A percentile compares a stretch with the other conserved stretches of the same genome.
Evolutionary conservation across 2,329 filamentous ascomycete genomes (phyloP).

Genomic region (Rachicladosporium sp.): DNA sequence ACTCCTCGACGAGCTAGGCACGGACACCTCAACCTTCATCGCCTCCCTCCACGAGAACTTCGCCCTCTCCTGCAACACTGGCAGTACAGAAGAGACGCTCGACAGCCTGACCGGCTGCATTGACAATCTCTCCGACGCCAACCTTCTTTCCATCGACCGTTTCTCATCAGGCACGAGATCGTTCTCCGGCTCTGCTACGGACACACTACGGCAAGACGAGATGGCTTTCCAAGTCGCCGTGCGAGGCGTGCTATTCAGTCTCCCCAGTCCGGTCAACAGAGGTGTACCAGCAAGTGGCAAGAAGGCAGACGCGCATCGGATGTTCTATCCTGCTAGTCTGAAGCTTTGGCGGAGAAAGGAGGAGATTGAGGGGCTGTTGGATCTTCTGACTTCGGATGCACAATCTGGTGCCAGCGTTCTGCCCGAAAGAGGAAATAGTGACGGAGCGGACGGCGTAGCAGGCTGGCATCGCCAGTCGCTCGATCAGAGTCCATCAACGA

Average conservation of each 20-base stretch:
- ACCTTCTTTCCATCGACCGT: conserved; percentile 66
- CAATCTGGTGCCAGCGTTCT: conserved; percentile 9
- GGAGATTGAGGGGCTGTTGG: conserved; percentile 63
- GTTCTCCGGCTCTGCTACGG: conserved; percentile 43
- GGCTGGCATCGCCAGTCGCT: conserved; percentile 3
- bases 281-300: conserved; percentile 24
- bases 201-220: conserved; percentile 79
- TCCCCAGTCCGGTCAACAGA: conserved; percentile 74
- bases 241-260: conserved; percentile 68
- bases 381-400: conserved; percentile 52
- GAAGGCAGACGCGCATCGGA: conserved; percentile 56
- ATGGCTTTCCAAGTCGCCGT: conserved; percentile 88
- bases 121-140: conserved; percentile 74
- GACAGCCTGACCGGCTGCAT: conserved; percentile 78
- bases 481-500: too few species aligned
- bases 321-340: conserved; percentile 82
- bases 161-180: conserved; percentile 47
- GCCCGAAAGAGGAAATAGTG: too few species aligned
- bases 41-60: conserved; percentile 92
- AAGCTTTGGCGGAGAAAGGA: conserved; percentile 76
- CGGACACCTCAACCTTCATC: conserved; percentile 81
- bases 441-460: not conserved
- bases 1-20: conserved; percentile 86
- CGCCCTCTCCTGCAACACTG: conserved; percentile 62
- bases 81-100: conserved; percentile 48